phyloP scores from a whole-genome alignment of 345 rosid species.

The Brassica juncea region DNA sequence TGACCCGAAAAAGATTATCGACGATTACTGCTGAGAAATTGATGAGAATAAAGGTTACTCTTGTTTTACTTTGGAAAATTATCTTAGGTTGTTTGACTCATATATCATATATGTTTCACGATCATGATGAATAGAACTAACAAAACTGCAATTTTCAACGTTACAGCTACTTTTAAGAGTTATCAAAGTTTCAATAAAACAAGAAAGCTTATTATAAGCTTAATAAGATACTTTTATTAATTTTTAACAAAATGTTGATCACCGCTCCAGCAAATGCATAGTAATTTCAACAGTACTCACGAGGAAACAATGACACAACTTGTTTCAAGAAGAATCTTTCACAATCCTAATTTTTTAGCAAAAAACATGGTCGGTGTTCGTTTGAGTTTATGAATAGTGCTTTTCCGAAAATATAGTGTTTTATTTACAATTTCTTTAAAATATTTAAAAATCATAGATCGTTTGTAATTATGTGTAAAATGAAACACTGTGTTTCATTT shows the following conservation, averaged over 20 bases:
- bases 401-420: not conserved
- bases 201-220: slow-evolving; percentile 11
- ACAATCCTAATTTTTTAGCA: not conserved
- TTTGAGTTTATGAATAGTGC: not conserved
- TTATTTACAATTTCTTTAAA: not conserved
- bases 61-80: not conserved
- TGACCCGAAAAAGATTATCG: not conserved
- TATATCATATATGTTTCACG: slow-evolving; percentile 10
- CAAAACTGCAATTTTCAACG: slow-evolving; percentile 14
- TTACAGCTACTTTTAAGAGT: slow-evolving; percentile 10
- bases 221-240: not conserved
- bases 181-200: slow-evolving; percentile 9
- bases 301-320: not conserved
- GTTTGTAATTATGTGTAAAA: not conserved
- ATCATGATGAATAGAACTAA: not conserved
- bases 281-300: not conserved
- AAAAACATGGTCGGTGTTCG: not conserved
- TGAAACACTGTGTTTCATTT: not conserved
- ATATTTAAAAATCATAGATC: not conserved
- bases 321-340: not conserved
- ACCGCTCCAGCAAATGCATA: slow-evolving; percentile 1
- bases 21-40: not conserved
- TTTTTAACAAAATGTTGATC: not conserved
- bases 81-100: slow-evolving; percentile 10
- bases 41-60: not conserved